Percentiles rank a stretch among this genome's conserved stretches.
Conservation (phyloP, 2,329 filamentous ascomycete species). For the Phyllosticta citribraziliensis region DNA sequence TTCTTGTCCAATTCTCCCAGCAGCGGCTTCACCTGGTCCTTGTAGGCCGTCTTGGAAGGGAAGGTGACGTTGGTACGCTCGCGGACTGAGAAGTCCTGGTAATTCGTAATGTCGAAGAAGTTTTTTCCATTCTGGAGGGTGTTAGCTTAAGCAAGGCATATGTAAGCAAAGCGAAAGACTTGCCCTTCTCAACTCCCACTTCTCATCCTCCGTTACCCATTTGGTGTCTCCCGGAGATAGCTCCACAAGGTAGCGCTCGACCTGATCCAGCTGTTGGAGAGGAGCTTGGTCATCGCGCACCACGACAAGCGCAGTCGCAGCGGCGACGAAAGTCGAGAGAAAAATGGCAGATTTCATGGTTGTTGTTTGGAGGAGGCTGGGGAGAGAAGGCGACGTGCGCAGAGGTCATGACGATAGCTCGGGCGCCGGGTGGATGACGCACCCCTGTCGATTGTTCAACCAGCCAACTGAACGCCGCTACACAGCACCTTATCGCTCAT, state of each 20-base stretch:
- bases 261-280: not conserved
- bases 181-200: conserved; percentile 83
- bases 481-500: not conserved
- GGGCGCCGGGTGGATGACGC: not conserved
- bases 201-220: conserved; percentile 91
- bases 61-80: conserved; percentile 45
- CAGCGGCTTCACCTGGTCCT: conserved; percentile 57
- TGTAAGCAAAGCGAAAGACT: conserved; percentile 20
- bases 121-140: conserved; percentile 62
- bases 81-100: conserved; percentile 44
- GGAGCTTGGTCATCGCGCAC: conserved; percentile 8
- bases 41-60: conserved; percentile 55
- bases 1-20: conserved; percentile 60
- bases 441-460: not conserved
- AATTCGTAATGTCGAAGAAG: conserved; percentile 92
- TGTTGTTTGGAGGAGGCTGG: not conserved
- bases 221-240: conserved; percentile 69
- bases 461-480: not conserved
- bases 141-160: conserved; percentile 14
- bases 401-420: not conserved
- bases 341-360: conserved; percentile 9
- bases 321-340: conserved; percentile 7
- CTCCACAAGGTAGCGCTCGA: conserved; percentile 62
- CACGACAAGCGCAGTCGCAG: conserved; percentile 8
- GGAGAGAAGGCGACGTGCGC: not conserved